Evolutionary conservation across 345 rosid species (phyloP), one percentile per base, ranked within the genome.

Genomic region (Eucalyptus polybractea): DNA sequence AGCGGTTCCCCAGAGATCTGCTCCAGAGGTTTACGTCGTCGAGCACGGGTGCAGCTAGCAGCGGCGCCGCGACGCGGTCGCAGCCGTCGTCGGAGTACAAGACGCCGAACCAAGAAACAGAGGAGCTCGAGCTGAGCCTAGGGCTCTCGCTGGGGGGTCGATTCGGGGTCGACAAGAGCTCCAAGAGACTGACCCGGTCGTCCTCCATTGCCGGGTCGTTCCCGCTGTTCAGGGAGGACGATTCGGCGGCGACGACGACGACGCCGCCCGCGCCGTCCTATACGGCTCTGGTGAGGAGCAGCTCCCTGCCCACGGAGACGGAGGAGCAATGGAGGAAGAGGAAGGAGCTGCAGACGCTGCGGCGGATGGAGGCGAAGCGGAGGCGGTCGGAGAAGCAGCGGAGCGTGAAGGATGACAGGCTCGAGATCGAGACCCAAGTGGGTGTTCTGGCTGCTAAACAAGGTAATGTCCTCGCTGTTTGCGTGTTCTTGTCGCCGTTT

Each of bases 301-400:
- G 98, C 87, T 97, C 99, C 87, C 92, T 97, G 87, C 99, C 99
- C 2, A 89, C 97, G 6, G 99, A 94, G 96, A 94, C 96, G 33
- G 99, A 96, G 87, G 99, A 96, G 87, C 99, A 95, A 88, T 96
- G 99, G 99, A 94, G 95, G 95, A 97, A 96, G 94, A 94, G 99
- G 87, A 96, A 95, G 93, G 97, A 95, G 91, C 89, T 96, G 94
- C 99, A 96, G 94, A 94, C 93, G n/a, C 83, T 94, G 56, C 93
- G 98, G 92, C 94, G 99, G 87, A 93, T 96, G 99, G 98, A 94
- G 87, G 99, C 99, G 69, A 97, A 97, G 92, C 93, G 96, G 89
- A 93, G 98, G 91, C 92, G 99, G 90, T 94, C 93, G 62, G 98
- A 96, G 91, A 97, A 98, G 96, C 99, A 95, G 91, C 94, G 91